phyloP scores from a whole-genome alignment of 495 filamentous ascomycete genomes.

The Aspergillus affinis region DNA sequence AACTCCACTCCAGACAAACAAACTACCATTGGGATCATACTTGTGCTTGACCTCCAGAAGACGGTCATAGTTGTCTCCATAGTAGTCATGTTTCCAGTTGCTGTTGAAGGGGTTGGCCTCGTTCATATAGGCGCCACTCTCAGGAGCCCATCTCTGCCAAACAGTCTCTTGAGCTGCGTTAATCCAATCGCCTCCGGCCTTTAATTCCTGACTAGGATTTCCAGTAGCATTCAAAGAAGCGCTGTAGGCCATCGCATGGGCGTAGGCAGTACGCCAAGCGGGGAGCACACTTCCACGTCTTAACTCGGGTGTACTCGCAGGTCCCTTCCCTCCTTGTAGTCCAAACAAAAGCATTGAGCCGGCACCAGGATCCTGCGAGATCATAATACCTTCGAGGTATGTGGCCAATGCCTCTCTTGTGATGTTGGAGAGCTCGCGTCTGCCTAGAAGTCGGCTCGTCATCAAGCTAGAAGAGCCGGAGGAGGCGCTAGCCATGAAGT shows the following conservation, averaged over 20 bases:
- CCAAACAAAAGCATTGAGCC: slow-evolving; percentile 22
- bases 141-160: slow-evolving; percentile 27
- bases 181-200: slow-evolving; percentile 5
- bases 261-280: slow-evolving; percentile 23
- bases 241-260: slow-evolving; percentile 19
- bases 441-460: slow-evolving; percentile 24
- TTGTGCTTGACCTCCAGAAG: slow-evolving; percentile 48
- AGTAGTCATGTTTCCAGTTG: slow-evolving; percentile 60
- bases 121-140: slow-evolving; percentile 28
- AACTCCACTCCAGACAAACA: slow-evolving; percentile 35
- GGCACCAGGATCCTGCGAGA: not conserved
- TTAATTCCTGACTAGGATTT: not conserved
- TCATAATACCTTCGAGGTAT: slow-evolving; percentile 9
- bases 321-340: slow-evolving; percentile 22
- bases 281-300: slow-evolving; percentile 18
- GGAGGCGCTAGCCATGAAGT: not conserved
- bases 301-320: slow-evolving; percentile 6
- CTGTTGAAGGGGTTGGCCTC: slow-evolving; percentile 52
- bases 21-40: slow-evolving; percentile 49
- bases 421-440: slow-evolving; percentile 22
- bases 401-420: not conserved
- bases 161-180: slow-evolving; percentile 19
- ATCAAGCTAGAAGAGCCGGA: slow-evolving; percentile 15
- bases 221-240: slow-evolving; percentile 12
- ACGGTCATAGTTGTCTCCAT: slow-evolving; percentile 49